phyloP scores from a whole-genome alignment of 176 grass and related monocot genomes.

The Alloteropsis semialata region DNA sequence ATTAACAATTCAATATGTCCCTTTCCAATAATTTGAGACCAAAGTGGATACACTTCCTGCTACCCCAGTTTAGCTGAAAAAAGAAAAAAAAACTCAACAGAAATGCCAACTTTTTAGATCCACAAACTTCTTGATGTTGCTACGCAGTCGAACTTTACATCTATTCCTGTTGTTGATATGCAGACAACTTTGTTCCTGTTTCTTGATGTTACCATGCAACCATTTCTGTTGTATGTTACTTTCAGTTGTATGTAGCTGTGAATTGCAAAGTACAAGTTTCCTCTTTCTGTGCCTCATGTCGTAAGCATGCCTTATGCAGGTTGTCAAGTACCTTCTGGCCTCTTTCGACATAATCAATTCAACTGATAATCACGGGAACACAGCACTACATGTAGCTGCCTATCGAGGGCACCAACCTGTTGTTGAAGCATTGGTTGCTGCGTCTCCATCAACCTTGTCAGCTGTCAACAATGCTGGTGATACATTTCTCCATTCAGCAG shows the following conservation, averaged over 20 bases:
- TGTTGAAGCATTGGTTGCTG: constrained; percentile 52
- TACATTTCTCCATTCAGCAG: constrained; percentile 89
- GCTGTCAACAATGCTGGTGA: constrained; percentile 64
- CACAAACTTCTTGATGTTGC: not conserved
- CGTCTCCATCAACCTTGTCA: constrained; percentile 51
- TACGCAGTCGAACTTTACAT: not conserved
- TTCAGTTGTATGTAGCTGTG: not conserved
- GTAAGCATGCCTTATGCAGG: constrained; percentile 45
- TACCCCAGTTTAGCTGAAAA: constrained; percentile 5
- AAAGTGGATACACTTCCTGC: not conserved
- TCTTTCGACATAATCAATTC: constrained; percentile 56
- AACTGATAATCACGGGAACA: constrained; percentile 85
- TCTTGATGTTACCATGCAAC: constrained; percentile 16
- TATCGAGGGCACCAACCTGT: constrained; percentile 74
- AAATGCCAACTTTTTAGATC: not conserved
- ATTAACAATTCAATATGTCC: not conserved
- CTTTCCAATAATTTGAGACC: constrained; percentile 2
- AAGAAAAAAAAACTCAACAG: not conserved
- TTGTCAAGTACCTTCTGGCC: constrained; percentile 58
- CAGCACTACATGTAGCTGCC: constrained; percentile 81
- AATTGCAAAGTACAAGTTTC: not conserved
- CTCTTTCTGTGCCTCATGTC: not conserved
- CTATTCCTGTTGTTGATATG: not conserved
- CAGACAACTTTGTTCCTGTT: constrained; percentile 10
- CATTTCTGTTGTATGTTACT: constrained; percentile 13